Evolutionary conservation across 2,329 filamentous ascomycete genomes (phyloP).

Genomic region (Didymella keratinophila): DNA sequence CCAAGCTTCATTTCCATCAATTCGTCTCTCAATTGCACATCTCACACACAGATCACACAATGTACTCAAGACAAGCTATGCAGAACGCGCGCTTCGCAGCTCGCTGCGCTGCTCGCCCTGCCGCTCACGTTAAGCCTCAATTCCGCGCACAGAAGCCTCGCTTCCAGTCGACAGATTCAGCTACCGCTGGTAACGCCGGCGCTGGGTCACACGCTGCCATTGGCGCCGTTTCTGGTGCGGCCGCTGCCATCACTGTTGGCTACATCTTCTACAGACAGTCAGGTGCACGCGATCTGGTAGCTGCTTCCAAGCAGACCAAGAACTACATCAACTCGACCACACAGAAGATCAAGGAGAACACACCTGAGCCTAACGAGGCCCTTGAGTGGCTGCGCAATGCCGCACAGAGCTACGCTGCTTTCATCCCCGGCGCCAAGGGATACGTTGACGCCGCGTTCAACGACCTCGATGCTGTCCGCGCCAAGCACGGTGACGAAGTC

Average conservation of each 20-base stretch:
- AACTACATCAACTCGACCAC: slow-evolving; percentile 67
- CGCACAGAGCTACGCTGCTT: slow-evolving; percentile 72
- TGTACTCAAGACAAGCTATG: slow-evolving; percentile 47
- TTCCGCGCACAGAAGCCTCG: slow-evolving; percentile 42
- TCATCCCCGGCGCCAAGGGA: slow-evolving; percentile 73
- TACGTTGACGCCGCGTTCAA: slow-evolving; percentile 76
- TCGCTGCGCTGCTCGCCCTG: slow-evolving; percentile 41
- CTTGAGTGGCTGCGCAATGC: slow-evolving; percentile 71
- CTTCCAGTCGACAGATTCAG: slow-evolving; percentile 45
- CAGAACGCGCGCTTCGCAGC: slow-evolving; percentile 43
- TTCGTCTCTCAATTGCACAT: slow-evolving; percentile 13
- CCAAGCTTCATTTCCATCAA: not conserved
- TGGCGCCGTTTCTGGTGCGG: slow-evolving; percentile 60
- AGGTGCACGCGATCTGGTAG: slow-evolving; percentile 58
- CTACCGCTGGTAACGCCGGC: slow-evolving; percentile 31
- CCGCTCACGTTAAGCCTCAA: slow-evolving; percentile 35
- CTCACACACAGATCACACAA: slow-evolving; percentile 20
- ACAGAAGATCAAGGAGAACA: slow-evolving; percentile 67
- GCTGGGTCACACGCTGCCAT: slow-evolving; percentile 52
- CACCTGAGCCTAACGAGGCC: slow-evolving; percentile 72
- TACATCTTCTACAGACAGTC: slow-evolving; percentile 65
- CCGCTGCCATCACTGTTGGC: slow-evolving; percentile 56
- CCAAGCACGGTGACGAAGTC: slow-evolving; percentile 74
- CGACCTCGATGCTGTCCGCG: slow-evolving; percentile 72
- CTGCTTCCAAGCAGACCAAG: slow-evolving; percentile 64